phyloP scores from a whole-genome alignment of 2,329 filamentous ascomycete genomes.

The Coniochaeta sp. region DNA sequence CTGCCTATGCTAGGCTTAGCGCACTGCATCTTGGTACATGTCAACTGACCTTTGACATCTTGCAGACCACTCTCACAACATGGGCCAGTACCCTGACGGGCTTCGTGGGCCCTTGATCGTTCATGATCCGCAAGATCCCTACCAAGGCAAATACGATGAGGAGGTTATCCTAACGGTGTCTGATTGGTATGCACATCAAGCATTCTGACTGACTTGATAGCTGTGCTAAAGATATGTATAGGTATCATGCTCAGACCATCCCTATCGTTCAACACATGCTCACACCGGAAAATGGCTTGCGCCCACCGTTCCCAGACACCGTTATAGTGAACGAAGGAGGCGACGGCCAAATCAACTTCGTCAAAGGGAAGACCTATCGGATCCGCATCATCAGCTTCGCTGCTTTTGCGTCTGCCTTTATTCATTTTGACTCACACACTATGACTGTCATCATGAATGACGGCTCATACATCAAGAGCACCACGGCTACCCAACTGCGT shows the following conservation, averaged over 20 bases:
- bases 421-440: conserved; percentile 34
- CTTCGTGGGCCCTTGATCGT: conserved; percentile 54
- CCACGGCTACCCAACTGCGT: conserved; percentile 28
- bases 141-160: conserved; percentile 44
- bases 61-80: conserved; percentile 53
- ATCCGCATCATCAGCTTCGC: conserved; percentile 38
- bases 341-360: conserved; percentile 25
- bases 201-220: not conserved
- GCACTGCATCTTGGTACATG: conserved; percentile 6
- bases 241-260: conserved; percentile 33
- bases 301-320: conserved; percentile 31
- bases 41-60: not conserved
- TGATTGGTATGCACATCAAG: conserved; percentile 22
- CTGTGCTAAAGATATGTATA: conserved; percentile 9
- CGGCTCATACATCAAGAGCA: conserved; percentile 28
- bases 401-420: conserved; percentile 32
- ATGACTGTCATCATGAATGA: conserved; percentile 40
- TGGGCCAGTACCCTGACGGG: conserved; percentile 61
- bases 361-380: conserved; percentile 36
- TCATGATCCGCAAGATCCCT: conserved; percentile 48
- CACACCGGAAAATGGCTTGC: conserved; percentile 28
- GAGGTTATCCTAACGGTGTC: conserved; percentile 49
- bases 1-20: not conserved
- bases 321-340: conserved; percentile 36
- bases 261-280: conserved; percentile 31